Evolutionary conservation across 179 eudicot genomes (phyloP), one percentile per base, ranked within the genome.

Genomic region (Dionaea muscipula): DNA sequence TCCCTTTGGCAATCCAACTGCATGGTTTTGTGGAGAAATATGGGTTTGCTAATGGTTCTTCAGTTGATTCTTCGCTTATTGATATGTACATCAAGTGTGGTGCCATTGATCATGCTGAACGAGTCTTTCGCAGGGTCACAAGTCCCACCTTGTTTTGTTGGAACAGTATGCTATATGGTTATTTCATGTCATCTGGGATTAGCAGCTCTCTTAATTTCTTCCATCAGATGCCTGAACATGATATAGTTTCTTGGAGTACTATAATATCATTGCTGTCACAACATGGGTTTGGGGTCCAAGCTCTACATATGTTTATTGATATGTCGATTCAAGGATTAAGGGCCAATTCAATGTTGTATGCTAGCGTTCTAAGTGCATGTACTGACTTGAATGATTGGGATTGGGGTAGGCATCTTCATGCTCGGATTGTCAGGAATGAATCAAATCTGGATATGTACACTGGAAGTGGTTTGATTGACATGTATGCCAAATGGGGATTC

Each of bases 371-470:
- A 4, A 73, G 79, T 61, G 81, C 85, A 39, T 79, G 85, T 53
- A 52, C 70, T 20, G 56, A 68, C 38, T 61, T 72, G 37, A 71
- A 56, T 25, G 78, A 78, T 26, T 22, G 72, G 9, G 55, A 45
- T 39, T 75, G 72, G 66, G 85, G 90, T 51, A 53, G 54, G 7
- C 85, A 83, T 69, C 67, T 83, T 24, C 90, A 83, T 75, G 74
- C 78, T 19, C 63, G 72, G 55, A 67, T 75, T 49, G 17, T 73
- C 3, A 59, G 61, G 49, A 57, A 47, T 47, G 65, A 63, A 48
- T 23, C 53, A 1, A 19, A 22, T 20, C 66, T 66, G 44, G 61
- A 47, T 44, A 63, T 55, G 18, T 60, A 62, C 59, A 75, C 72
- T 25, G 60, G 75, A 49, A 61, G 63, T 57, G 71, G 73, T 26